phyloP scores from a whole-genome alignment of 306 rosid species.

The Dalbergia cultrata region DNA sequence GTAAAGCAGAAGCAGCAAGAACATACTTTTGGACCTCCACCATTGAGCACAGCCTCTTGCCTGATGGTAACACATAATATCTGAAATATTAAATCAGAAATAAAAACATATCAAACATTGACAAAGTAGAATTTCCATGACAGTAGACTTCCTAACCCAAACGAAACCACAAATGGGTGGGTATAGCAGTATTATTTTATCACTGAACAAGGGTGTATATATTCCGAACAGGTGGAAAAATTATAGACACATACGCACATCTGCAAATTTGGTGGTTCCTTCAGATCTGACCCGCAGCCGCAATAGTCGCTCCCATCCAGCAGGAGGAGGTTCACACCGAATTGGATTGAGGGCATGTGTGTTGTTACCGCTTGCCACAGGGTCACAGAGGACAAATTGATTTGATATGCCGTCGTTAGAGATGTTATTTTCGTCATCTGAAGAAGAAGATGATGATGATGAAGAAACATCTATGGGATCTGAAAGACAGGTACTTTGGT shows the following conservation, averaged over 20 bases:
- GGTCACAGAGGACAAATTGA: slow-evolving; percentile 76
- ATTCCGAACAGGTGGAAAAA: slow-evolving; percentile 5
- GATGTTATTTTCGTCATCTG: slow-evolving; percentile 59
- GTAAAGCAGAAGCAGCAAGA: slow-evolving; percentile 34
- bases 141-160: slow-evolving; percentile 19
- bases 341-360: slow-evolving; percentile 51
- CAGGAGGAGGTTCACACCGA: slow-evolving; percentile 56
- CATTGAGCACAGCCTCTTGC: slow-evolving; percentile 89
- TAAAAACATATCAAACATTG: slow-evolving; percentile 36
- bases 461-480: slow-evolving; percentile 51
- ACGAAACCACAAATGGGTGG: not conserved
- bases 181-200: slow-evolving; percentile 11
- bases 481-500: slow-evolving; percentile 32
- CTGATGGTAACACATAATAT: slow-evolving; percentile 85
- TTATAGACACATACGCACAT: slow-evolving; percentile 67
- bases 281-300: slow-evolving; percentile 88
- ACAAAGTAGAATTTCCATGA: slow-evolving; percentile 33
- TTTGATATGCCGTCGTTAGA: slow-evolving; percentile 56
- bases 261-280: slow-evolving; percentile 94
- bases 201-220: slow-evolving; percentile 2
- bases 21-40: slow-evolving; percentile 89
- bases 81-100: slow-evolving; percentile 56
- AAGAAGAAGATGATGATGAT: slow-evolving; percentile 52
- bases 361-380: slow-evolving; percentile 51
- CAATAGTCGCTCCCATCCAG: slow-evolving; percentile 88